Conservation (phyloP, 192 early-diverging fungal species). For the Coemansia reversa region DNA sequence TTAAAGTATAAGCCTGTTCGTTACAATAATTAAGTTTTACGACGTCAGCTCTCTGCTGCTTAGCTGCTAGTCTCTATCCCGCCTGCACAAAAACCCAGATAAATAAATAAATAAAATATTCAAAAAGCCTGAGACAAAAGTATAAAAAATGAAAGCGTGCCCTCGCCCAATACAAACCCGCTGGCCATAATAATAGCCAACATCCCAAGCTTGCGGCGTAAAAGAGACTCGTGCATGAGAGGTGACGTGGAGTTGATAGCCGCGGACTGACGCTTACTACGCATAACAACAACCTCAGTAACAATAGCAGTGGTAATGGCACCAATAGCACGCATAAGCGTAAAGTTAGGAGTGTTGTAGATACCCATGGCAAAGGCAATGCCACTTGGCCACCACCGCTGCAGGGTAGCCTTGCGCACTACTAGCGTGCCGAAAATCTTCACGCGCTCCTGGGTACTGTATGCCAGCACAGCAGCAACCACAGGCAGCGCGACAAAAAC, state of each 20-base stretch:
- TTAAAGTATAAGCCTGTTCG: neutral
- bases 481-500: conserved; percentile 57
- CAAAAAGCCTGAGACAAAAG: conserved; percentile 42
- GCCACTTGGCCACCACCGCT: conserved; percentile 67
- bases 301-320: conserved; percentile 51
- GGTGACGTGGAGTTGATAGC: neutral
- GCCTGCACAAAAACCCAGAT: neutral
- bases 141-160: conserved; percentile 67
- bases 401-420: conserved; percentile 10
- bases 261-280: neutral
- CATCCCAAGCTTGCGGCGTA: conserved; percentile 46
- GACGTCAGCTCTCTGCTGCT: neutral
- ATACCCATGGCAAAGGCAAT: conserved; percentile 81
- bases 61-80: neutral
- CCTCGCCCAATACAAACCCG: conserved; percentile 76
- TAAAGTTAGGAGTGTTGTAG: conserved; percentile 77
- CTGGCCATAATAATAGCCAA: conserved; percentile 72
- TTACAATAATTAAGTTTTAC: neutral
- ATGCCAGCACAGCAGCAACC: conserved; percentile 1
- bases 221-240: conserved; percentile 7
- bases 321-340: conserved; percentile 66
- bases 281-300: conserved; percentile 35
- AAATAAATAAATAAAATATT: neutral
- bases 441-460: neutral
- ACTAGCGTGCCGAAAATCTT: neutral